A percentile compares a stretch with the other conserved stretches of the same genome.
Evolutionary conservation across 305 asterid genomes (phyloP).

Genomic region (Lippia alba): DNA sequence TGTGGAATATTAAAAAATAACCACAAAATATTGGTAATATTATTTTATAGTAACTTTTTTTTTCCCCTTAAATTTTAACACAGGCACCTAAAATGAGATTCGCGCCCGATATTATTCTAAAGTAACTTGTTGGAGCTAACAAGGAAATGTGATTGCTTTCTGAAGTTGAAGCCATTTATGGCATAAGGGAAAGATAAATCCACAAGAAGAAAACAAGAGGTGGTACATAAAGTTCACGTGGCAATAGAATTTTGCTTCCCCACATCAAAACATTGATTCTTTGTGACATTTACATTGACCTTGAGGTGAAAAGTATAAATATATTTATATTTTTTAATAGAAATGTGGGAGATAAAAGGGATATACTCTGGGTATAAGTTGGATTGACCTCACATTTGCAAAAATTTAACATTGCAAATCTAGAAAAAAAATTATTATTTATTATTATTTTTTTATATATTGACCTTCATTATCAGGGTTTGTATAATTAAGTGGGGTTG

Average conservation of each 20-base stretch:
- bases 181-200: not conserved
- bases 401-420: not conserved
- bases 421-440: no score
- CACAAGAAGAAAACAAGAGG: not conserved
- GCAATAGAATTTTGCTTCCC: constrained; percentile 34
- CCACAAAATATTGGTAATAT: no score
- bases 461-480: not conserved
- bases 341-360: constrained; percentile 17
- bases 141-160: constrained; percentile 9
- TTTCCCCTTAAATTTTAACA: no score
- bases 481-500: not conserved
- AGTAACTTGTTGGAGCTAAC: not conserved
- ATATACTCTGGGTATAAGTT: constrained; percentile 1
- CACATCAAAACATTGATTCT: constrained; percentile 36
- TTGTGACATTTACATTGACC: constrained; percentile 28
- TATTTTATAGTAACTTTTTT: no score
- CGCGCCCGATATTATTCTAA: no score
- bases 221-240: constrained; percentile 22
- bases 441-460: not conserved
- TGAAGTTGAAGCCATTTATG: constrained; percentile 7
- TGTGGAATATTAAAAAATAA: no score
- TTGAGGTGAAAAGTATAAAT: constrained; percentile 19
- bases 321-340: not conserved
- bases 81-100: no score
- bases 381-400: constrained; percentile 31